These are phyloP conservation scores for Ogataea trehaloabstinens DNA, from an alignment of 805 yeast genomes.

Conservation along the genomic window DNA sequence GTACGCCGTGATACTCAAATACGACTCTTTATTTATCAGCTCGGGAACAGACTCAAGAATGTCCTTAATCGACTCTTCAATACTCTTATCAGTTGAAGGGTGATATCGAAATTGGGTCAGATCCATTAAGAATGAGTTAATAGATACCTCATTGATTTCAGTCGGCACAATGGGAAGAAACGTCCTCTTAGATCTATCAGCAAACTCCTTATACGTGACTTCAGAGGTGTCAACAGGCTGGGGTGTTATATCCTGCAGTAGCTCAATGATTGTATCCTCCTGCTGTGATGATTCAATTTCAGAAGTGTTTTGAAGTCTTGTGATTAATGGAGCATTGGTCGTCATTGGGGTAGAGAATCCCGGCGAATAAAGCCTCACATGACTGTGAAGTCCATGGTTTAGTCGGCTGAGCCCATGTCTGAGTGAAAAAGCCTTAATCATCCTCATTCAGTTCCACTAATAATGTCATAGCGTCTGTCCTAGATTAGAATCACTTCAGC, in stretches of 20 bases:
- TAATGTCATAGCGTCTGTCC: too few relatives aligned
- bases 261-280: conserved; percentile 21
- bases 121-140: conserved; percentile 19
- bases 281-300: conserved; percentile 3
- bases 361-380: background rate
- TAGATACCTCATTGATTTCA: conserved; percentile 2
- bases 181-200: conserved; percentile 16
- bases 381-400: too few relatives aligned
- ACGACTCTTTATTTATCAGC: conserved; percentile 20
- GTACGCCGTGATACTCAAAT: conserved; percentile 12
- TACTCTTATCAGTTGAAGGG: conserved; percentile 4
- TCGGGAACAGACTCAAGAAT: conserved; percentile 16
- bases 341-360: conserved; percentile 1
- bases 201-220: conserved; percentile 19
- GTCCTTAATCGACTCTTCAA: conserved; percentile 12
- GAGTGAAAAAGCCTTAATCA: too few relatives aligned
- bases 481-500: too few relatives aligned
- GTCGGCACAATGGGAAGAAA: conserved; percentile 19
- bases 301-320: conserved; percentile 3
- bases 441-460: too few relatives aligned
- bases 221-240: conserved; percentile 21
- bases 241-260: conserved; percentile 19
- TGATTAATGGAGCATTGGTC: background rate
- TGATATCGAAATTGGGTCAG: conserved; percentile 21
- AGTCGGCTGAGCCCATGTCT: too few relatives aligned